Percentiles rank a stretch among this genome's conserved stretches.
Evolutionary conservation across 495 filamentous ascomycete genomes (phyloP).

Genomic region (Penicillium subrubescens): DNA sequence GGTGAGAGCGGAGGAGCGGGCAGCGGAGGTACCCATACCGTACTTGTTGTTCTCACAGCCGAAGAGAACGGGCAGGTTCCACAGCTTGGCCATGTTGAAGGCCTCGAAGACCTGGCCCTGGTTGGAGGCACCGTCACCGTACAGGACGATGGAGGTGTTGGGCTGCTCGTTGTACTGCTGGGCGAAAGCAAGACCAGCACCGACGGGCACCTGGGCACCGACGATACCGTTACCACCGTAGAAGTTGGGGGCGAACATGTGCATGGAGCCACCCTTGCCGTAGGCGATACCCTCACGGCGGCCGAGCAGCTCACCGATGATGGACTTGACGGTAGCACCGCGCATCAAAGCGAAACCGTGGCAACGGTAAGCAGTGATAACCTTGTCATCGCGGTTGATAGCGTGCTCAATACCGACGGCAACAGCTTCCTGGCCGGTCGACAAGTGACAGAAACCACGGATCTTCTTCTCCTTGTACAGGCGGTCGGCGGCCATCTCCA

Average conservation of each 20-base stretch:
- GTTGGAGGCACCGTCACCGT: slow-evolving; percentile 97
- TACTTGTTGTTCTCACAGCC: slow-evolving; percentile 99
- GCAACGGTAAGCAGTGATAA: slow-evolving; percentile 98
- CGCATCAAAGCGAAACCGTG: slow-evolving; percentile 98
- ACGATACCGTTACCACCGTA: slow-evolving; percentile 99
- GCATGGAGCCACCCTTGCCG: slow-evolving; percentile 99
- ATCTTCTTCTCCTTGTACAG: slow-evolving; percentile 99
- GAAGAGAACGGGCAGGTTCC: slow-evolving; percentile 93
- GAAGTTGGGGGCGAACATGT: slow-evolving; percentile 99
- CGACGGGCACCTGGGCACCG: slow-evolving; percentile 96
- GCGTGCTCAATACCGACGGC: slow-evolving; percentile 96
- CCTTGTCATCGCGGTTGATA: slow-evolving; percentile 83
- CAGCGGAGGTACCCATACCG: slow-evolving; percentile 97
- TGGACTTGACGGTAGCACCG: slow-evolving; percentile 84
- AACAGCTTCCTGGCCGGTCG: slow-evolving; percentile 96
- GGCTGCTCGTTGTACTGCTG: slow-evolving; percentile 88
- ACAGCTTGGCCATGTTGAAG: slow-evolving; percentile 99
- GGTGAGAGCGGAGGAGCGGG: slow-evolving; percentile 89
- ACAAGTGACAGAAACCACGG: slow-evolving; percentile 98
- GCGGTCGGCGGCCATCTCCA: slow-evolving; percentile 98
- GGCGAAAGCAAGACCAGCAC: slow-evolving; percentile 94
- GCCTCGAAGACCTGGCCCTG: slow-evolving; percentile 99
- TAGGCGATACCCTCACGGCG: slow-evolving; percentile 95
- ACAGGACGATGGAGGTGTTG: slow-evolving; percentile 85
- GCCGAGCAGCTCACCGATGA: slow-evolving; percentile 95